phyloP scores from a whole-genome alignment of 2,329 filamentous ascomycete genomes.

The Alternaria sp. region DNA sequence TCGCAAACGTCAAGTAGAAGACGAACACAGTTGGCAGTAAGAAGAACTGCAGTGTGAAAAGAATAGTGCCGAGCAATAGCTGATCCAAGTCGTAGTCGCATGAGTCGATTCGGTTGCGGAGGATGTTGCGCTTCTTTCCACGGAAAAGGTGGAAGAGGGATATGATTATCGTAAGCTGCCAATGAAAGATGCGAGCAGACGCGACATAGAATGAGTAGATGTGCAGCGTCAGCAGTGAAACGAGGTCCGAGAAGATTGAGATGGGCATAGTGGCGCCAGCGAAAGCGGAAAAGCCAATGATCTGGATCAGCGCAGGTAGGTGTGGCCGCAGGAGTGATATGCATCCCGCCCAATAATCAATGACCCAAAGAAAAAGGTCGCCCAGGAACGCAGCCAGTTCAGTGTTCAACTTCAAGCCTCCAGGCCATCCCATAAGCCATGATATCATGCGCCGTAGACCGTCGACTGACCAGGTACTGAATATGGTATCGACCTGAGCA shows the following conservation, averaged over 20 bases:
- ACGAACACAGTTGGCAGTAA: conserved; percentile 92
- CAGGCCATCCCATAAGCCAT: conserved; percentile 90
- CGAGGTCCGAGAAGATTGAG: conserved; percentile 89
- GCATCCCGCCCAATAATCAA: conserved; percentile 92
- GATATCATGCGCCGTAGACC: conserved; percentile 86
- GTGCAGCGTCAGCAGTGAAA: conserved; percentile 90
- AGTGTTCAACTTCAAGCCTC: conserved; percentile 91
- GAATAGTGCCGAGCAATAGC: conserved; percentile 90
- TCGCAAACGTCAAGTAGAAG: conserved; percentile 95
- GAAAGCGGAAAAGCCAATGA: conserved; percentile 94
- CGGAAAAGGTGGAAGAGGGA: conserved; percentile 99
- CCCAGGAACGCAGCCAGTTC: conserved; percentile 94
- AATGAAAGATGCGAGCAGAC: conserved; percentile 95
- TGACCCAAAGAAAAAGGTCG: conserved; percentile 96
- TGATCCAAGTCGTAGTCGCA: conserved; percentile 99
- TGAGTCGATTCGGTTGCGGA: conserved; percentile 96
- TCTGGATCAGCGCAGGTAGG: conserved; percentile 85
- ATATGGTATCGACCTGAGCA: conserved; percentile 74
- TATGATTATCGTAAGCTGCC: conserved; percentile 95
- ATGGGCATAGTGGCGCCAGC: conserved; percentile 97
- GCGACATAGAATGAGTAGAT: conserved; percentile 99
- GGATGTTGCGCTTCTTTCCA: conserved; percentile 95
- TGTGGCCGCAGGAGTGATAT: conserved; percentile 78
- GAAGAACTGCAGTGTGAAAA: conserved; percentile 95
- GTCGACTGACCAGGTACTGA: conserved; percentile 84